Conservation (phyloP, 2,329 filamentous ascomycete species). For the Aureobasidium sp. region DNA sequence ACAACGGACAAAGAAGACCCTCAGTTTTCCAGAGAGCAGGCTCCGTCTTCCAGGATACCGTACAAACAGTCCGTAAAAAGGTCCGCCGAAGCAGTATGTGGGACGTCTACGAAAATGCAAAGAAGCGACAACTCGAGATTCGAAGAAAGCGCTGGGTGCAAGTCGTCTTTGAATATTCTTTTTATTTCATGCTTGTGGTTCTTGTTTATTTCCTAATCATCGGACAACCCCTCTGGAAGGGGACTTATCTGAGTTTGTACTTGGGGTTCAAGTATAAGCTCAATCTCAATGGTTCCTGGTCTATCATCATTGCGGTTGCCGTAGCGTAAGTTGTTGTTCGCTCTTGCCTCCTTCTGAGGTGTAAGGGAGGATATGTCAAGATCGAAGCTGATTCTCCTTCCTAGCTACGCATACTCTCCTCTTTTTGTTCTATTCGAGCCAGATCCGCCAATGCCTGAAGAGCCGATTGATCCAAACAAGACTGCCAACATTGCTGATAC, state of each 20-base stretch:
- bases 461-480: constrained; percentile 23
- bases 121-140: constrained; percentile 25
- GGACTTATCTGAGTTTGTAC: constrained; percentile 47
- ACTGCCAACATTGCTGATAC: constrained; percentile 38
- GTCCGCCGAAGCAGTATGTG: constrained; percentile 25
- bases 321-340: constrained; percentile 23
- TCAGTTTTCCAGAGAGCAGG: constrained; percentile 16
- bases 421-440: constrained; percentile 40
- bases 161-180: constrained; percentile 42
- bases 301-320: constrained; percentile 44
- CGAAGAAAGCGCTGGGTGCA: constrained; percentile 38
- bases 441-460: constrained; percentile 36
- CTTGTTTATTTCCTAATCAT: constrained; percentile 54
- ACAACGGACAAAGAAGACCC: constrained; percentile 1
- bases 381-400: not conserved
- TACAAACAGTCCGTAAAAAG: not conserved
- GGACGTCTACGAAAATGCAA: constrained; percentile 30
- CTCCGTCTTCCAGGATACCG: constrained; percentile 15
- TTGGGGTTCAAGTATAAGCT: constrained; percentile 45
- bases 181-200: constrained; percentile 41
- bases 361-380: not conserved
- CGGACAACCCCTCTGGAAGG: constrained; percentile 52
- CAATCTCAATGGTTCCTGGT: constrained; percentile 36
- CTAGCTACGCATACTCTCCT: constrained; percentile 29
- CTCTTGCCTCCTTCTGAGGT: not conserved